Conservation (phyloP, 257 asterid species). For the Solanum infundibuliforme region DNA sequence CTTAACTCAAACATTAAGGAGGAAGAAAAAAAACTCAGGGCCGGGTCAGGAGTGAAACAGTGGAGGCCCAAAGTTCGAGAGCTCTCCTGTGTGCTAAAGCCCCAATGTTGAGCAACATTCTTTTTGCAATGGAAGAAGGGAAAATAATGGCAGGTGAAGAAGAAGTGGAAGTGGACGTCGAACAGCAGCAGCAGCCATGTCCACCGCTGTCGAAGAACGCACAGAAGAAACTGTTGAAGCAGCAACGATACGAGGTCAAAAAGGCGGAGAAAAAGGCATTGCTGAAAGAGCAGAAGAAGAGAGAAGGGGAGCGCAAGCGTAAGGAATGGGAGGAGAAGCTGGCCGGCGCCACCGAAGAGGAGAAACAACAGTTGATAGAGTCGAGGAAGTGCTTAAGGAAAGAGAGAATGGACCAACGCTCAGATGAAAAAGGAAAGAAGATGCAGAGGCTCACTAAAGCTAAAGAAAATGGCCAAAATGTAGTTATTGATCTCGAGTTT, state of each 20-base stretch:
- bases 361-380: conserved; percentile 50
- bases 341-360: conserved; percentile 43
- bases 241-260: conserved; percentile 65
- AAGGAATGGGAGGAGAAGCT: conserved; percentile 76
- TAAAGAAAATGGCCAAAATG: conserved; percentile 51
- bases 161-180: neutral
- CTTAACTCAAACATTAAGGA: too few species aligned
- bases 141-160: neutral
- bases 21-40: neutral
- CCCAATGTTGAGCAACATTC: neutral
- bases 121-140: neutral
- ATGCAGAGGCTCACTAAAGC: conserved; percentile 52
- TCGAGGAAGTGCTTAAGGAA: conserved; percentile 41
- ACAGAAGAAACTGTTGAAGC: conserved; percentile 67
- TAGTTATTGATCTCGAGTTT: conserved; percentile 81
- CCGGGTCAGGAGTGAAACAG: neutral
- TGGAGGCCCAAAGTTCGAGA: neutral
- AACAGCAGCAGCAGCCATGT: neutral
- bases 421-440: conserved; percentile 53
- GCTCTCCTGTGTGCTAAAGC: neutral
- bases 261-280: conserved; percentile 77
- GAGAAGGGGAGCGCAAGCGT: conserved; percentile 68
- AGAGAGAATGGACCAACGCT: conserved; percentile 44
- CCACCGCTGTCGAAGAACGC: conserved; percentile 55
- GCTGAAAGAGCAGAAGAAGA: conserved; percentile 56